phyloP scores from a whole-genome alignment of 1,139 yeast genomes.

The Blastobotrys niveus region DNA sequence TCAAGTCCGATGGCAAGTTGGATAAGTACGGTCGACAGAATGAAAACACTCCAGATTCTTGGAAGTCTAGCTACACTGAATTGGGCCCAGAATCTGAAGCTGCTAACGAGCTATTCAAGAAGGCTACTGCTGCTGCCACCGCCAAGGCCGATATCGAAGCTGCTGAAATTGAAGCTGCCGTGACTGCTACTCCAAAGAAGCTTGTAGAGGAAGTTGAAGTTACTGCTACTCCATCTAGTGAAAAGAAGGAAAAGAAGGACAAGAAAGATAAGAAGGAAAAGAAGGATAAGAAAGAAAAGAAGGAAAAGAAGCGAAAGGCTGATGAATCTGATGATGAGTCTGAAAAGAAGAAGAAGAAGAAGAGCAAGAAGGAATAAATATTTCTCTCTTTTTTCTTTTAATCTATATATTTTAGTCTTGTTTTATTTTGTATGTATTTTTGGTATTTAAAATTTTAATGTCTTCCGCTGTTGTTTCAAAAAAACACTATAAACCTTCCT shows the following conservation, averaged over 20 bases:
- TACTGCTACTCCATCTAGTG: conserved; percentile 24
- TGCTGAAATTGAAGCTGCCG: conserved; percentile 26
- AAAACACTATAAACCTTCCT: too few species aligned
- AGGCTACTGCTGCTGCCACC: conserved; percentile 29
- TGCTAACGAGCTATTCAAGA: conserved; percentile 24
- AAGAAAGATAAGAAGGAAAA: conserved; percentile 51
- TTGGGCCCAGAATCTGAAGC: conserved; percentile 44
- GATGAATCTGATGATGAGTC: conserved; percentile 38
- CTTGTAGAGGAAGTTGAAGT: conserved; percentile 38
- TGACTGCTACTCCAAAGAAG: conserved; percentile 45
- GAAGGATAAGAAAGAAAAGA: conserved; percentile 60
- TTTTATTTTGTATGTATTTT: too few species aligned
- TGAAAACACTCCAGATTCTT: conserved; percentile 86
- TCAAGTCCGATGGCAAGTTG: conserved; percentile 94
- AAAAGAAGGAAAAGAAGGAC: conserved; percentile 43
- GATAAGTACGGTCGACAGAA: conserved; percentile 92
- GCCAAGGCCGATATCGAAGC: conserved; percentile 23
- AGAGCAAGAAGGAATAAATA: conserved; percentile 34
- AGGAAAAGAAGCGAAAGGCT: conserved; percentile 56
- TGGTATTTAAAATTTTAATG: too few species aligned
- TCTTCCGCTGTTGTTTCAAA: too few species aligned
- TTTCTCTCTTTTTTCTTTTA: too few species aligned
- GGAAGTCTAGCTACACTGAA: conserved; percentile 86
- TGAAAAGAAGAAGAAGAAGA: conserved; percentile 52
- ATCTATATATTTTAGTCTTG: too few species aligned